Evolutionary conservation across 257 asterid species (phyloP), one percentile per base, ranked within the genome.

Genomic region (Linaria vulgaris): DNA sequence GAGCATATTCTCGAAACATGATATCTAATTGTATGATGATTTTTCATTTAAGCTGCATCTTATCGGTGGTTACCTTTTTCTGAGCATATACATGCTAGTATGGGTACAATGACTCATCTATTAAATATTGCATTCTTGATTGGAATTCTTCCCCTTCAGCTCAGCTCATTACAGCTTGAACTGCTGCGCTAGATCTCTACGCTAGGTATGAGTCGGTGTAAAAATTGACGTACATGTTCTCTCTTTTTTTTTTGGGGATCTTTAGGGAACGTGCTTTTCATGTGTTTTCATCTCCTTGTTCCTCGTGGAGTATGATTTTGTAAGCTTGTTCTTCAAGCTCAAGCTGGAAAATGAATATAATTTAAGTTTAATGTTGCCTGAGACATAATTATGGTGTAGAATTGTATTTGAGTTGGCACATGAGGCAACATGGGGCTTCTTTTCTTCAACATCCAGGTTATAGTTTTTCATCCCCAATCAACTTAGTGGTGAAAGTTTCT

Each of bases 391-490:
- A 22, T 21, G 14, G 62, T 56, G 47, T 20, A 15, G 22, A 9
- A 14, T 21, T 30, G 62, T 57, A 49, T 24, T 58, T 30, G 47
- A 46, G 22, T 22, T 58, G 45, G 50, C 63, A 31, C 15, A 6
- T 59, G 64, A 59, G 49, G 67, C 61, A 22, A 6, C 22, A 27
- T 27, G 34, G 34, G 34, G 34, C 34, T 27, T 27, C 34, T 27
- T 27, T 27, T 41, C 24, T 61, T 56, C 49, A 15, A 34, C 43
- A 12, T 23, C 16, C 23, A 47, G 17, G 43, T 16, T 49, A 31
- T 59, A 34, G 9, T 8, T 20, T 38, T 46, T 39, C 17, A 23
- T 19, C 49, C 53, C 22, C 34, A 49, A 27, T n/a, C 50, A 10
- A 38, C 17, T 53, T 25, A n/a, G 9, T 43, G 37, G 3, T 60